Base-by-base conservation (phyloP, 202 grass and related monocot genomes). In the Schoenoplectus triqueter region DNA sequence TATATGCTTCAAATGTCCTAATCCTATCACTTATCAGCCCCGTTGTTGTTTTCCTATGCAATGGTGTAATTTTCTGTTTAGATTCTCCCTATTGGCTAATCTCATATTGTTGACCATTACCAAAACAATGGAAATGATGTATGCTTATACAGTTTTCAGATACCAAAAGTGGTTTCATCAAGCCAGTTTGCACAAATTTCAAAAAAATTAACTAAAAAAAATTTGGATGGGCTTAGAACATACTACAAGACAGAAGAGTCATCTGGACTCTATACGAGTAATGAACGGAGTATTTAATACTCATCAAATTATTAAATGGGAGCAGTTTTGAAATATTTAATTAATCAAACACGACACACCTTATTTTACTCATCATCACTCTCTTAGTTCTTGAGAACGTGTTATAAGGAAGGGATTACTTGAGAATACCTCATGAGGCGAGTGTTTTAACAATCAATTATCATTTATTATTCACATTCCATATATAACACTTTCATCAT, bases 1-100 rank as follows among this genome's bases (percentile, higher is more conserved):
- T 69, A 82, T 3, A 80, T 80, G 14, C 6, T 54, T n/a, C 0
- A 65, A 81, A 54, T 76, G 50, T 76, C 51, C 57, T 68, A 55
- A 51, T 82, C 60, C 49, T 69, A 18, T 69, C 49, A 66, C 20
- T 22, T 13, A 64, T 49, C 9, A 20, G 48, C 41, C 42, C 13
- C 8, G 13, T 48, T 81, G 15, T 81, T 64, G 17, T 65, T 61
- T 46, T 22, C 8, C 62, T 47, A 48, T 45, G 42, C 40, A 40
- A 47, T 31, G 59, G 41, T 48, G 7, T 66, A 65, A 2, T 21
- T 81, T 81, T 81, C 7, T 7, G 10, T 81, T 81, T 65, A 81
- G 57, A 81, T 81, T 81, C 78, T 81, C 17, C 46, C 41, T 51
- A 51, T 21, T 1, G 9, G 2, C 49, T 52, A 31, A 15, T 68